Evolutionary conservation across 2,329 filamentous ascomycete genomes (phyloP), one percentile per base, ranked within the genome.

Genomic region (Ophiobolus disseminans): DNA sequence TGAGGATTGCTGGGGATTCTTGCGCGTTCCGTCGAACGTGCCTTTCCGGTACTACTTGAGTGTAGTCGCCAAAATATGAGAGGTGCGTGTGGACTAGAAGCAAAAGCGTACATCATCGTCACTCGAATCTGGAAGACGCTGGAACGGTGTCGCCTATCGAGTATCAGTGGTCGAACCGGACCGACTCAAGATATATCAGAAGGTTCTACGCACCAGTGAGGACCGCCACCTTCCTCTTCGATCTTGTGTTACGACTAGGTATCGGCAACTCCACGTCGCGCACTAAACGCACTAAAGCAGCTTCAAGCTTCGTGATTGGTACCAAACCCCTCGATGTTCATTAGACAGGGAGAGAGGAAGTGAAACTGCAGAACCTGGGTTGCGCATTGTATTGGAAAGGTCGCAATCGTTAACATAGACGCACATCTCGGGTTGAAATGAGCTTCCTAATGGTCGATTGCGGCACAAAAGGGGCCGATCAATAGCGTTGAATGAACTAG

Each of bases 71-170:
- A 26, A n/a, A 31, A 32, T 3, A 42, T 42, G 26, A 42, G 26
- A 14, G 39, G 39, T 22, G 26, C 26, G 26, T 42, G 25, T 14
- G 39, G 39, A 32, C 39, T 42, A n/a, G 39, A 32, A 14, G 39
- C 39, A 21, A 42, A 42, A 23, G 39, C 26, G 20, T 32, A 42
- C 17, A 42, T 42, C 26, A 20, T 21, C 10, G 11, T 34, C 21
- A 17, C 37, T 28, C 14, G n/a, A n/a, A 3, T 4, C 37, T 23
- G 4, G 14, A n/a, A 14, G 30, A 14, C 7, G 16, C 6, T 32
- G 9, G 9, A 8, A 14, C n/a, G 10, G 9, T 32, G 16, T 14
- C 10, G 7, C 9, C n/a, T 32, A 7, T 11, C 7, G 10, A 14
- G n/a, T 14, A 32, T 11, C 9, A 32, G 25, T 9, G 5, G 25